These are phyloP conservation scores for Aspergillus aculeatus DNA, from an alignment of 2,329 filamentous ascomycete genomes.

Conservation along the genomic window DNA sequence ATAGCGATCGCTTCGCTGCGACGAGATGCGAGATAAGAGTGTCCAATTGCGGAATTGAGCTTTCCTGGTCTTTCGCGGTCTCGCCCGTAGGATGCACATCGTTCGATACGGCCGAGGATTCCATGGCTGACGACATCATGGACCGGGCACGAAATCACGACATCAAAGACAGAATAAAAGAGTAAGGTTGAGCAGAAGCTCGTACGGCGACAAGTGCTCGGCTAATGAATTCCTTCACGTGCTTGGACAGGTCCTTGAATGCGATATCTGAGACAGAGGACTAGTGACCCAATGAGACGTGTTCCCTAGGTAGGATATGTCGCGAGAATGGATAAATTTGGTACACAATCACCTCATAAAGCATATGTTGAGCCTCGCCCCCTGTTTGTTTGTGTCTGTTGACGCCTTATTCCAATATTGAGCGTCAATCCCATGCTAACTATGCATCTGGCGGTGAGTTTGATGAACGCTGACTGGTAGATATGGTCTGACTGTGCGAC, in stretches of 20 bases:
- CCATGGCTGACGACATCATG: constrained; percentile 31
- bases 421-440: constrained; percentile 1
- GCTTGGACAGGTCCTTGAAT: not conserved
- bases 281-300: not conserved
- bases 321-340: constrained; percentile 9
- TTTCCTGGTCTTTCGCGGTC: constrained; percentile 16
- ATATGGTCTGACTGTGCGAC: not conserved
- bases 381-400: not conserved
- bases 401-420: not conserved
- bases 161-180: not conserved
- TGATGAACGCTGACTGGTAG: not conserved
- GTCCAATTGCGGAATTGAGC: constrained; percentile 56
- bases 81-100: constrained; percentile 13
- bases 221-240: not conserved
- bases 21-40: constrained; percentile 80
- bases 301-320: constrained; percentile 3
- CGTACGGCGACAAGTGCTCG: not conserved
- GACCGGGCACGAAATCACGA: not conserved
- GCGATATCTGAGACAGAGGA: not conserved
- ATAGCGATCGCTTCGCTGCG: constrained; percentile 81
- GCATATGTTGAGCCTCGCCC: not conserved
- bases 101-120: constrained; percentile 29
- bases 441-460: constrained; percentile 11
- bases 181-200: not conserved
- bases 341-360: constrained; percentile 14